Evolutionary conservation across 2,329 filamentous ascomycete species (phyloP).

Genomic region (Daldinia eschscholtzii): DNA sequence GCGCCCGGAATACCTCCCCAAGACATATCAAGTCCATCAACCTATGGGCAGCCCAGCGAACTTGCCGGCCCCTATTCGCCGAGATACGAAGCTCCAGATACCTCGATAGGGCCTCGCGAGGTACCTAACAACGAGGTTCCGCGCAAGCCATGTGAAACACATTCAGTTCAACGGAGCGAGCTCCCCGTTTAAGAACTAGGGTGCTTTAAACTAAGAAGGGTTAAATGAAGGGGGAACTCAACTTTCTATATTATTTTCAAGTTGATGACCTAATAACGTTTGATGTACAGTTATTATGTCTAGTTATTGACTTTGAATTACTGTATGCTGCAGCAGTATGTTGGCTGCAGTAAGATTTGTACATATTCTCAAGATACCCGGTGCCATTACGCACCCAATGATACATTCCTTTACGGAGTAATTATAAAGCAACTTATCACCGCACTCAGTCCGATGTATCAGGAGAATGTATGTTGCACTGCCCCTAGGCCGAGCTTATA

Average conservation of each 20-base stretch:
- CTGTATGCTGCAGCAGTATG: not conserved
- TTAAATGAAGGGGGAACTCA: not conserved
- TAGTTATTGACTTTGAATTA: not conserved
- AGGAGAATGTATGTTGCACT: not conserved
- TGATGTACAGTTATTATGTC: not conserved
- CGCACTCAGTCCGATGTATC: not conserved
- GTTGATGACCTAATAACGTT: not conserved
- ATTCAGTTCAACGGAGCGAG: conserved; percentile 10
- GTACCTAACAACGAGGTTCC: conserved; percentile 16
- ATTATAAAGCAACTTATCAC: not conserved
- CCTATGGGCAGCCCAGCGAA: conserved; percentile 24
- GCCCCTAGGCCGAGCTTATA: not conserved
- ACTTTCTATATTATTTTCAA: not conserved
- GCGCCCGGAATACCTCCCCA: not conserved
- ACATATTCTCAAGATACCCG: conserved; percentile 17
- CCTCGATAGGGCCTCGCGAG: conserved; percentile 8
- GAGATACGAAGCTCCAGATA: conserved; percentile 24
- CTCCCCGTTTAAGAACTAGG: conserved; percentile 4
- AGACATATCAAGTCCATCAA: not conserved
- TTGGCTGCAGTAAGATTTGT: conserved; percentile 3
- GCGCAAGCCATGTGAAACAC: conserved; percentile 4
- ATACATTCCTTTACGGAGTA: conserved; percentile 33
- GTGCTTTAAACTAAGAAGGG: not conserved
- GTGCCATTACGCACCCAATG: conserved; percentile 34
- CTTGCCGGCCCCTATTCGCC: conserved; percentile 1